phyloP scores from a whole-genome alignment of 2,329 filamentous ascomycete species.

The Fusarium mundagurra region DNA sequence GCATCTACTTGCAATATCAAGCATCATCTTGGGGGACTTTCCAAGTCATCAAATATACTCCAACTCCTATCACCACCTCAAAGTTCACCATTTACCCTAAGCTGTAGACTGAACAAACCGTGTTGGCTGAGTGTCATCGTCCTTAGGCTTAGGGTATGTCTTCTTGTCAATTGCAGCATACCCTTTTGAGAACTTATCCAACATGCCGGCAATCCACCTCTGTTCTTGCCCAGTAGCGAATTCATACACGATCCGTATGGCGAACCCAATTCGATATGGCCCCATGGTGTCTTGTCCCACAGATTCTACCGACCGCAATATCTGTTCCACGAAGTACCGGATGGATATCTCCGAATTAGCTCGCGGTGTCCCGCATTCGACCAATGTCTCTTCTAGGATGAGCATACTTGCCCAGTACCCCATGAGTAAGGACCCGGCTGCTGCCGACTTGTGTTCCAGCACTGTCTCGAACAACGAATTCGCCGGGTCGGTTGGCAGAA shows the following conservation, averaged over 20 bases:
- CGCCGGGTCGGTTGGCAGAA: constrained; percentile 43
- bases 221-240: constrained; percentile 48
- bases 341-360: constrained; percentile 41
- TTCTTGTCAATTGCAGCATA: constrained; percentile 48
- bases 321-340: constrained; percentile 43
- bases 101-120: background rate
- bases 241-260: constrained; percentile 52
- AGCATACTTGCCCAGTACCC: constrained; percentile 52
- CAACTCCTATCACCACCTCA: background rate
- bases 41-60: no score
- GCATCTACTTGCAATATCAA: background rate
- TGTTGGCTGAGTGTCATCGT: constrained; percentile 7
- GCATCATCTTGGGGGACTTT: background rate
- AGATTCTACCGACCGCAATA: constrained; percentile 51
- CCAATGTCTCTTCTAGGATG: constrained; percentile 52
- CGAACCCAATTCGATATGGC: constrained; percentile 50
- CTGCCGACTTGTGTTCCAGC: constrained; percentile 45
- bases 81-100: background rate
- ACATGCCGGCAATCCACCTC: constrained; percentile 47
- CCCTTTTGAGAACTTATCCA: constrained; percentile 45
- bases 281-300: constrained; percentile 52
- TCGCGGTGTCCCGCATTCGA: constrained; percentile 45
- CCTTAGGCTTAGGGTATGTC: constrained; percentile 42
- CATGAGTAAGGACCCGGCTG: constrained; percentile 50
- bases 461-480: constrained; percentile 47